These are phyloP conservation scores for Psilocybe subaeruginosa DNA, from an alignment of 768 basidiomycete genomes.

Conservation along the genomic window DNA sequence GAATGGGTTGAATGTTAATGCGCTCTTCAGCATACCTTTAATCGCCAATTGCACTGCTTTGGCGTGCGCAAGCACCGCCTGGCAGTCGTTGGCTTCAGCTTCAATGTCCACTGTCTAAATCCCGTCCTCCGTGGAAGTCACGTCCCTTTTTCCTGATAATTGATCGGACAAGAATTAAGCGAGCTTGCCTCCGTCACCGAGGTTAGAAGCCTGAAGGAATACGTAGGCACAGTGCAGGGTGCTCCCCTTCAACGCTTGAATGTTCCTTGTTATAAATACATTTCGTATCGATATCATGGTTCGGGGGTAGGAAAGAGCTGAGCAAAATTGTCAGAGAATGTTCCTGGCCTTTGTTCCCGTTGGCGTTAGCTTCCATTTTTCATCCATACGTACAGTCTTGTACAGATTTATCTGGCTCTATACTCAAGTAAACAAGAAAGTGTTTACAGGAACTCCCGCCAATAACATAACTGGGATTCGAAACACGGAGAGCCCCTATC, in stretches of 20 bases:
- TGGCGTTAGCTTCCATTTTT: neutral
- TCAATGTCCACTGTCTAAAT: neutral
- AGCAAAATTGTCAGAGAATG: neutral
- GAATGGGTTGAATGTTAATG: neutral
- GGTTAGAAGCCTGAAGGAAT: neutral
- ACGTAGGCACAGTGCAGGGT: neutral
- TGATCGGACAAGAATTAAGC: no score
- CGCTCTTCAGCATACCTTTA: neutral
- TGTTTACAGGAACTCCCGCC: neutral
- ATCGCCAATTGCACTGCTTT: conserved; percentile 4
- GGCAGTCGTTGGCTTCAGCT: neutral
- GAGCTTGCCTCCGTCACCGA: no score
- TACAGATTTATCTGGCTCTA: neutral
- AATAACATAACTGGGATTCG: neutral
- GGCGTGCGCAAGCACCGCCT: conserved; percentile 1
- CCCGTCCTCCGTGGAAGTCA: neutral
- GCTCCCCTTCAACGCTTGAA: neutral
- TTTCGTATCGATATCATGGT: neutral
- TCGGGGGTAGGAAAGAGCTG: neutral
- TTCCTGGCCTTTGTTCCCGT: neutral
- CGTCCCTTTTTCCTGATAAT: neutral
- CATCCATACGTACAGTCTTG: neutral
- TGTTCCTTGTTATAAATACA: neutral
- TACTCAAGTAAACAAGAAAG: neutral
- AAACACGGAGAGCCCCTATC: neutral